Evolutionary conservation across 495 filamentous ascomycete species (phyloP).

Genomic region (Margaritispora aquatica): DNA sequence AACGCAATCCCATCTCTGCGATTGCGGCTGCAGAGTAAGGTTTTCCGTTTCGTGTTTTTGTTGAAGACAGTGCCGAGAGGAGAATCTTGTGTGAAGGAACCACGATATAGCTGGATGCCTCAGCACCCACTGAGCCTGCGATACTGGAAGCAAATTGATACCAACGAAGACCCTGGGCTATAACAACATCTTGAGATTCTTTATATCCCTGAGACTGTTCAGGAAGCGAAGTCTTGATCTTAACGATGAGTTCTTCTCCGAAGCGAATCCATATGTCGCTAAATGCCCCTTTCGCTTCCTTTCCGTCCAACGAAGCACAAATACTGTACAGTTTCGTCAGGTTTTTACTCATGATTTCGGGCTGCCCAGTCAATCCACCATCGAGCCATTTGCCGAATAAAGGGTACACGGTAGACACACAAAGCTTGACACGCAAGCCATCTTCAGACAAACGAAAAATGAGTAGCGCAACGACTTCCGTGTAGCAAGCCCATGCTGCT

Average conservation of each 20-base stretch:
- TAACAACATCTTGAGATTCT: slow-evolving; percentile 60
- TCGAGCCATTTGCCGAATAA: slow-evolving; percentile 52
- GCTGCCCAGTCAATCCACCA: slow-evolving; percentile 29
- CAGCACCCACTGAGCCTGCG: background rate
- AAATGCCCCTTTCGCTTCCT: slow-evolving; percentile 12
- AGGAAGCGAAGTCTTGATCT: slow-evolving; percentile 63
- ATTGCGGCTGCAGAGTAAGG: slow-evolving; percentile 72
- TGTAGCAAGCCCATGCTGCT: slow-evolving; percentile 69
- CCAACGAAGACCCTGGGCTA: slow-evolving; percentile 53
- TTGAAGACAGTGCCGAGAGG: slow-evolving; percentile 39
- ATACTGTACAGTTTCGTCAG: slow-evolving; percentile 13
- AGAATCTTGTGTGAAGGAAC: slow-evolving; percentile 30
- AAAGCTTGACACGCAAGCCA: slow-evolving; percentile 32
- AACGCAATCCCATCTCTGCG: slow-evolving; percentile 40
- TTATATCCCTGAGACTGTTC: slow-evolving; percentile 71
- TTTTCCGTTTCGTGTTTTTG: slow-evolving; percentile 65
- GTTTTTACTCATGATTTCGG: background rate
- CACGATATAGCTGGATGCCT: background rate
- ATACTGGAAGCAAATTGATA: slow-evolving; percentile 30
- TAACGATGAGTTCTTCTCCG: slow-evolving; percentile 28
- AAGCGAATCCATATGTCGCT: slow-evolving; percentile 20
- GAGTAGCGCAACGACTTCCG: slow-evolving; percentile 48
- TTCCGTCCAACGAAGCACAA: slow-evolving; percentile 6
- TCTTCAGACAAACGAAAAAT: slow-evolving; percentile 10
- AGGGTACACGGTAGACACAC: slow-evolving; percentile 44